Evolutionary conservation across 2,329 filamentous ascomycete species (phyloP), one percentile per base, ranked within the genome.

Genomic region (Trichoderma sp.): DNA sequence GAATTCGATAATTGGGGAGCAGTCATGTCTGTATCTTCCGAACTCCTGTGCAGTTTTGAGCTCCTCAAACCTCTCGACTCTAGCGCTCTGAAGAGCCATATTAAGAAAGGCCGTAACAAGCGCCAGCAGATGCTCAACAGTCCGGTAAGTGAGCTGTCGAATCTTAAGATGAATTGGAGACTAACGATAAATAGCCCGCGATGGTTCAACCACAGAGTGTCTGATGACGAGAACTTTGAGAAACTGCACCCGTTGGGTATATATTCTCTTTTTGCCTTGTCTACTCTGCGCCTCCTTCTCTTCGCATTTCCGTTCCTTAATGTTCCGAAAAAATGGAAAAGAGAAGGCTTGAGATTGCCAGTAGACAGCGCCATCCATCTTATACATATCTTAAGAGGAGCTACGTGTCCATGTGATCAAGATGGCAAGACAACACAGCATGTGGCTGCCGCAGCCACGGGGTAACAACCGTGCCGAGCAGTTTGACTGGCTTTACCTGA

Each of bases 1-100:
- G 96, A 99, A 81, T 99, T 99, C 76, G 96, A 99, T 80, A 99
- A 99, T 75, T 98, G 96, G 94, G 96, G 96, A 23, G 96, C 96
- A 15, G 95, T 98, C 75, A 99, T 99, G 96, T 97, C 95, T 3
- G 96, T 99, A 26, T 98, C 94, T 1, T 90, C 89, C 15, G 96
- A 98, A 81, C 84, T 99, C 67, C 88, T 99, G 1, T 99, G 96
- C 84, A 98, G 95, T 80, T 99, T 99, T 79, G 96, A 99, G 82
- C 87, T 99, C 17, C 87, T 99, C 73, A 99, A 99, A 82, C 96
- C 96, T 8, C 87, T 99, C 61, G 96, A 99, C 82, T 98, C 95
- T 13, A 97, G 93, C 77, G 95, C 95, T 39, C 86, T 99, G 73
- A 99, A 99, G 88, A 98, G 92, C 77, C 96, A 99, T 80, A 99